Evolutionary conservation across 2,329 filamentous ascomycete species (phyloP).

Genomic region (Cladosporium sp.): DNA sequence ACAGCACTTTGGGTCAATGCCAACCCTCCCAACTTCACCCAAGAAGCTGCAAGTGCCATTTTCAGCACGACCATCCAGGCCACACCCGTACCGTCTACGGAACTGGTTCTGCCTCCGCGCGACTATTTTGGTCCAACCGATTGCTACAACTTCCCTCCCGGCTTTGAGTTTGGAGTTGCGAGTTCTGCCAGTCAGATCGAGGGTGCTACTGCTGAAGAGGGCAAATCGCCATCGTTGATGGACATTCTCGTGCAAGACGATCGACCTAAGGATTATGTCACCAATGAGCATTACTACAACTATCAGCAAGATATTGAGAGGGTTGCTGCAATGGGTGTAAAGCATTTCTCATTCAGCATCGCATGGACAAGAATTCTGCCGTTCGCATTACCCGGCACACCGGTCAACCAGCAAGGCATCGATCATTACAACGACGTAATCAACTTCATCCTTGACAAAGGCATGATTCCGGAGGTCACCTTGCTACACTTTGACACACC

Average conservation of each 20-base stretch:
- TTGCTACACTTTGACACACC: slow-evolving; percentile 47
- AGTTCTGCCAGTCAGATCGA: slow-evolving; percentile 37
- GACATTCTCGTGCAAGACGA: slow-evolving; percentile 20
- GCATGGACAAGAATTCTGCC: slow-evolving; percentile 52
- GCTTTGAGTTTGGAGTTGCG: slow-evolving; percentile 38
- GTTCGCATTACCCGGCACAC: slow-evolving; percentile 45
- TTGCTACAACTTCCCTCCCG: slow-evolving; percentile 33
- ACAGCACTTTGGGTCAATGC: slow-evolving; percentile 40
- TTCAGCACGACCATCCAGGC: slow-evolving; percentile 22
- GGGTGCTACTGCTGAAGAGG: slow-evolving; percentile 33
- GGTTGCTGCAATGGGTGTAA: slow-evolving; percentile 42
- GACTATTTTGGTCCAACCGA: slow-evolving; percentile 49
- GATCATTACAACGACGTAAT: slow-evolving; percentile 53
- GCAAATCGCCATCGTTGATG: slow-evolving; percentile 24
- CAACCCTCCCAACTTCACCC: slow-evolving; percentile 40
- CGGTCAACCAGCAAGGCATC: slow-evolving; percentile 49
- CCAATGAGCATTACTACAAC: slow-evolving; percentile 51
- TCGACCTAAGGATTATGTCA: slow-evolving; percentile 35
- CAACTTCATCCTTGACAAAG: slow-evolving; percentile 38
- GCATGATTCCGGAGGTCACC: slow-evolving; percentile 48
- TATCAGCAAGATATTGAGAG: slow-evolving; percentile 42
- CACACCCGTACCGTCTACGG: slow-evolving; percentile 51
- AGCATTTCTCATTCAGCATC: slow-evolving; percentile 45
- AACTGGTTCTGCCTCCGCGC: slow-evolving; percentile 57
- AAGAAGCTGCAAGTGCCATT: slow-evolving; percentile 39